Evolutionary conservation across 2,329 filamentous ascomycete genomes (phyloP).

Genomic region (Aspergillus tanneri): DNA sequence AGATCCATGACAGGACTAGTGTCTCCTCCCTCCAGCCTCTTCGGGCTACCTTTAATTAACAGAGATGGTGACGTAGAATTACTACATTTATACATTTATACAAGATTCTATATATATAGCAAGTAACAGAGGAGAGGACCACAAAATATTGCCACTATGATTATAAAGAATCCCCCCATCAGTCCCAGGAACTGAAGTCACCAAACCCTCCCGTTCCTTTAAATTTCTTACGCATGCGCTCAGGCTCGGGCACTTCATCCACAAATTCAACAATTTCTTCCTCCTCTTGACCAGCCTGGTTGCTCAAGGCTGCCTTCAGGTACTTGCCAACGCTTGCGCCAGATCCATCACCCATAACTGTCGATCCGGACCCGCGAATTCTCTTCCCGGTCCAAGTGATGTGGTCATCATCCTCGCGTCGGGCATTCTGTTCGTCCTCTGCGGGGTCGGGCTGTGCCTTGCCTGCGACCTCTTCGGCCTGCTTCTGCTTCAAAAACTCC

Average conservation of each 20-base stretch:
- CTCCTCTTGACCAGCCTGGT: conserved; percentile 40
- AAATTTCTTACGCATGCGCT: conserved; percentile 76
- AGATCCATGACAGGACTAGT: too few relatives aligned
- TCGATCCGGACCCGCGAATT: conserved; percentile 66
- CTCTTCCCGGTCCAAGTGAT: conserved; percentile 97
- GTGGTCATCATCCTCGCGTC: conserved; percentile 71
- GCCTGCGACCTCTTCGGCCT: conserved; percentile 60
- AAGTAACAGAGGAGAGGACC: too few relatives aligned
- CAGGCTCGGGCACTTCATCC: conserved; percentile 62
- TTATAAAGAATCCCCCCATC: not conserved
- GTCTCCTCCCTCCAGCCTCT: too few relatives aligned
- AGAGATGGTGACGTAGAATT: too few relatives aligned
- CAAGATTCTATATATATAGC: too few relatives aligned
- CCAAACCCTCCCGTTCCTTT: conserved; percentile 75
- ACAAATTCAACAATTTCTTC: conserved; percentile 63
- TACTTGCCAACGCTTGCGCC: conserved; percentile 73
- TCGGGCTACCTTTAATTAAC: too few relatives aligned
- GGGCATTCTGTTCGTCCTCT: conserved; percentile 28
- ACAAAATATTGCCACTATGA: too few relatives aligned
- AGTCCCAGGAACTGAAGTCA: conserved; percentile 85
- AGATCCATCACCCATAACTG: conserved; percentile 47
- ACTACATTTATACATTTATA: too few relatives aligned
- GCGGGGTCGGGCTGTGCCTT: conserved; percentile 26
- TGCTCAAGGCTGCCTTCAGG: conserved; percentile 60
- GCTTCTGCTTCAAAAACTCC: conserved; percentile 78